Percentiles rank a stretch among this genome's conserved stretches.
phyloP scores from a whole-genome alignment of 495 filamentous ascomycete genomes.

The Margaritispora aquatica region DNA sequence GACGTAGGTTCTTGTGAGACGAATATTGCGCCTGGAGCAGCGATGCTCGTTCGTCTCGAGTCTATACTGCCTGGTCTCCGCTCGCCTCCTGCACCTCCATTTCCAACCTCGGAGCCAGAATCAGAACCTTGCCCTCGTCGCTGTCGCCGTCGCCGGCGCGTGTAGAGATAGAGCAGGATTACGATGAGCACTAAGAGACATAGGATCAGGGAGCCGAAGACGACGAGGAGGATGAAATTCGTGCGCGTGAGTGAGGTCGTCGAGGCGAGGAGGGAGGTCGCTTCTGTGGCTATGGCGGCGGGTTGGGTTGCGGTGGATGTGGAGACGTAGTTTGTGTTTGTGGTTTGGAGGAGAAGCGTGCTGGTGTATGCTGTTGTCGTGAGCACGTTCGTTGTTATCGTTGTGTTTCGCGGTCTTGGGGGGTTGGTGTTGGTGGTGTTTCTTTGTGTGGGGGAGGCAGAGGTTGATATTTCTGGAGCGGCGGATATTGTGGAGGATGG shows the following conservation, averaged over 20 bases:
- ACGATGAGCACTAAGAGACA: slow-evolving; percentile 13
- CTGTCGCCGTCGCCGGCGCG: slow-evolving; percentile 12
- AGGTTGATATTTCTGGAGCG: not conserved
- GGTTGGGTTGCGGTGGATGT: slow-evolving; percentile 3
- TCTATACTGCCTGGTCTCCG: not conserved
- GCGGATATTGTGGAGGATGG: not conserved
- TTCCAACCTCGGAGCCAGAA: no score
- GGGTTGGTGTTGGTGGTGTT: not conserved
- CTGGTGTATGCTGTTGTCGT: slow-evolving; percentile 2
- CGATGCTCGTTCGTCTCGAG: not conserved
- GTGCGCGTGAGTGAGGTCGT: slow-evolving; percentile 1
- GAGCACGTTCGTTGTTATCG: slow-evolving; percentile 1
- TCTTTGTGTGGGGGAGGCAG: not conserved
- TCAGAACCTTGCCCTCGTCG: not conserved
- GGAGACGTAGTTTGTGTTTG: not conserved
- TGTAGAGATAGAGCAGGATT: slow-evolving; percentile 21
- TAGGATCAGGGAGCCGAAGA: slow-evolving; percentile 21
- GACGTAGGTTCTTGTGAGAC: not conserved
- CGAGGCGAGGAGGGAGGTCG: not conserved
- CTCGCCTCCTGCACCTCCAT: not conserved
- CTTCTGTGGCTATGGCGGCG: slow-evolving; percentile 1
- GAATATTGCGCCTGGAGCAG: not conserved
- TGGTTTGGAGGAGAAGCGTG: slow-evolving; percentile 5
- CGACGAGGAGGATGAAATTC: slow-evolving; percentile 14
- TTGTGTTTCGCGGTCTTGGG: not conserved